A percentile compares a stretch with the other conserved stretches of the same genome.
These are phyloP conservation scores for Penicillium goetzii DNA, from an alignment of 495 filamentous ascomycete species.

Conservation along the genomic window DNA sequence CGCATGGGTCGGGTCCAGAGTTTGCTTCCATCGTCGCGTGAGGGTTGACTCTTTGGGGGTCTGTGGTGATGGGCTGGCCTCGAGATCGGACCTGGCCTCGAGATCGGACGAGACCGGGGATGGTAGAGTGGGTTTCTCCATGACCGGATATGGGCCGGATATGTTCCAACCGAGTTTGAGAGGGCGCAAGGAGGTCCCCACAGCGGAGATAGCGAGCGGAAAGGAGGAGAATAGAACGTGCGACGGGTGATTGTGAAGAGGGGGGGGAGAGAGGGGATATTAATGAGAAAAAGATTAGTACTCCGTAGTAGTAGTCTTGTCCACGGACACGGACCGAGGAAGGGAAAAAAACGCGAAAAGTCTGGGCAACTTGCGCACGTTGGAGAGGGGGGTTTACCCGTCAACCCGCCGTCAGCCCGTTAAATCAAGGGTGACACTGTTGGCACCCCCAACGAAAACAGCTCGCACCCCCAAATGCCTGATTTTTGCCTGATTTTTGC, in stretches of 20 bases:
- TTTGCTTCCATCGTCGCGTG: conserved; percentile 38
- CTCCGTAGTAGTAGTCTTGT: too few species aligned
- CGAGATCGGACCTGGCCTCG: conserved; percentile 35
- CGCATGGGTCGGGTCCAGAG: conserved; percentile 47
- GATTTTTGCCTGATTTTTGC: too few species aligned
- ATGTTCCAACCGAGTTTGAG: background rate
- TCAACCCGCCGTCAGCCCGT: background rate
- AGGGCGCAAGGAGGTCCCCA: background rate
- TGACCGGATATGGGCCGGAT: conserved; percentile 8
- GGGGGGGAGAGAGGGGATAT: background rate
- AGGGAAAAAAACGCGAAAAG: too few species aligned
- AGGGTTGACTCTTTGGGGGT: conserved; percentile 20
- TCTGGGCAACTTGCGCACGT: background rate
- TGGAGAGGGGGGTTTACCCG: background rate
- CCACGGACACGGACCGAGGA: background rate
- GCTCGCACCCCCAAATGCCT: too few species aligned
- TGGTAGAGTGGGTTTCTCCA: conserved; percentile 28
- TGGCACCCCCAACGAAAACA: too few species aligned
- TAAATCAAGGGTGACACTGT: too few species aligned
- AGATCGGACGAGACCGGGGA: conserved; percentile 25
- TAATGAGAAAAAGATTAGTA: background rate
- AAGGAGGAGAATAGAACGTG: background rate
- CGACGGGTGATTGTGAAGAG: background rate
- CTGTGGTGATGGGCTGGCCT: conserved; percentile 28
- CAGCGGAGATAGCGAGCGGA: background rate